A percentile compares a stretch with the other conserved stretches of the same genome.
phyloP scores from a whole-genome alignment of 805 yeast species.

The Wickerhamomyces ciferrii region DNA sequence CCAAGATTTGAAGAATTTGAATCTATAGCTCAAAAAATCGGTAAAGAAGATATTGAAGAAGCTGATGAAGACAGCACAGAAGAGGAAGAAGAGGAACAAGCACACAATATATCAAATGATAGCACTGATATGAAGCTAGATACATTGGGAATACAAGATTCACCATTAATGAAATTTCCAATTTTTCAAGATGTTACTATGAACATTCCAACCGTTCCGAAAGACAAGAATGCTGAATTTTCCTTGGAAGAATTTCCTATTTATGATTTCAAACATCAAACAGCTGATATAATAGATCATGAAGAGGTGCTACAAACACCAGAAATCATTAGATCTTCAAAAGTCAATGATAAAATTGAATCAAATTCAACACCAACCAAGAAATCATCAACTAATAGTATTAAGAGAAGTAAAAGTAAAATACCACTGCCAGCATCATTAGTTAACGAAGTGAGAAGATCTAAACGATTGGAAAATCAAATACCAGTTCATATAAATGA shows the following conservation, averaged over 20 bases:
- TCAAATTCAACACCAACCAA: background rate
- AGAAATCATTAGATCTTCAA: background rate
- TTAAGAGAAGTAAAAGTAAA: conserved; percentile 9
- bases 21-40: background rate
- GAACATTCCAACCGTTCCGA: no score
- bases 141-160: background rate
- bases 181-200: background rate
- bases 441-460: conserved; percentile 12
- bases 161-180: background rate
- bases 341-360: background rate
- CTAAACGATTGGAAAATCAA: conserved; percentile 12
- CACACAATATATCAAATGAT: background rate
- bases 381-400: background rate
- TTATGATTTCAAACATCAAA: background rate
- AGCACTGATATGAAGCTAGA: background rate
- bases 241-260: background rate
- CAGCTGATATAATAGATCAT: background rate
- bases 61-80: background rate
- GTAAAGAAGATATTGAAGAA: background rate
- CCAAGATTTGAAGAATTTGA: background rate
- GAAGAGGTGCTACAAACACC: background rate
- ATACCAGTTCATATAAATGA: background rate
- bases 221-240: background rate
- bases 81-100: background rate
- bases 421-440: conserved; percentile 13